Evolutionary conservation across 1,284 basidiomycete genomes (phyloP).

Genomic region (Trichosporon sp.): DNA sequence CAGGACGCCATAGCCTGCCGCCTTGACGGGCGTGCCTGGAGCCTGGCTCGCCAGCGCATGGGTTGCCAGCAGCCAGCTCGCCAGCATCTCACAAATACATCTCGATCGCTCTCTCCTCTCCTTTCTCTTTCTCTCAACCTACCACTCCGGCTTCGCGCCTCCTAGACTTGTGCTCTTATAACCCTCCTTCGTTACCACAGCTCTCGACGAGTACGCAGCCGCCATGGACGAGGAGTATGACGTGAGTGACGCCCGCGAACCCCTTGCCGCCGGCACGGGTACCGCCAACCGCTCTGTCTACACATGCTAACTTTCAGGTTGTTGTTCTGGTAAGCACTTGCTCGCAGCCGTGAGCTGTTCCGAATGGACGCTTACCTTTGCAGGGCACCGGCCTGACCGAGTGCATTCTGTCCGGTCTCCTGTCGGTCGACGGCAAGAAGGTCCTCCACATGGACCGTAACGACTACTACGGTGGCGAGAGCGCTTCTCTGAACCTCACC

Average conservation of each 20-base stretch:
- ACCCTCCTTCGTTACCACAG: background rate
- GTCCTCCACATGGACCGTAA: slow-evolving; percentile 99
- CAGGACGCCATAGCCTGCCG: background rate
- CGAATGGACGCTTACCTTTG: background rate
- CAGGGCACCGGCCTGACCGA: slow-evolving; percentile 92
- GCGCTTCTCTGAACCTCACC: slow-evolving; percentile 93
- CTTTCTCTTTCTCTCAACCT: slow-evolving; percentile 5
- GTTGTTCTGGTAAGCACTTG: slow-evolving; percentile 61
- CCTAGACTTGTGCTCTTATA: slow-evolving; percentile 19
- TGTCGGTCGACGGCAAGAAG: slow-evolving; percentile 99
- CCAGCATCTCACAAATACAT: slow-evolving; percentile 2
- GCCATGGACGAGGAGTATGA: slow-evolving; percentile 52
- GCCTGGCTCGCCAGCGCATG: slow-evolving; percentile 1
- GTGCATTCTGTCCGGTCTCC: slow-evolving; percentile 91
- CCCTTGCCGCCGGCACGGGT: background rate
- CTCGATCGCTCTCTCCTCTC: slow-evolving; percentile 5
- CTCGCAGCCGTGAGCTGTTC: background rate
- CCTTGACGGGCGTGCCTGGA: background rate
- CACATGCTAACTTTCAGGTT: slow-evolving; percentile 57
- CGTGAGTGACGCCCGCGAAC: slow-evolving; percentile 34
- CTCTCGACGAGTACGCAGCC: slow-evolving; percentile 13
- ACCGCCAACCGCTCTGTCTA: background rate
- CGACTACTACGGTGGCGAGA: slow-evolving; percentile 98
- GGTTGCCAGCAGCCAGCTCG: background rate
- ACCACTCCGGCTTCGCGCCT: background rate